Evolutionary conservation across 345 rosid species (phyloP).

Genomic region (Citrus australasica): DNA sequence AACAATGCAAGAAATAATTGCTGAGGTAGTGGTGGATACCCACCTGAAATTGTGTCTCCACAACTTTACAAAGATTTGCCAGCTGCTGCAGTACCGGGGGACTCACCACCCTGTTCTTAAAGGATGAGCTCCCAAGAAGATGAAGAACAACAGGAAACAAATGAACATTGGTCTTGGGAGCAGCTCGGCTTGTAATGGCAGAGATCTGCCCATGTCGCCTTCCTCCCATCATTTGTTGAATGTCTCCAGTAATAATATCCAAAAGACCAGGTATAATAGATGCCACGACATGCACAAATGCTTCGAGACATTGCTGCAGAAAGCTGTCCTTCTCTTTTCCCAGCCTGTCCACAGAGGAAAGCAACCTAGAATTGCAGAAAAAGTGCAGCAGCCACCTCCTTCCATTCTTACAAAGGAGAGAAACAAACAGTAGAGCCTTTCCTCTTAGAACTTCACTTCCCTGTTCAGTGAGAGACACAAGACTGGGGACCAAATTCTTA

Average conservation of each 20-base stretch:
- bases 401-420: conserved; percentile 81
- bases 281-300: conserved; percentile 64
- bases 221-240: conserved; percentile 84
- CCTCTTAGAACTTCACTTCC: conserved; percentile 85
- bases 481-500: conserved; percentile 66
- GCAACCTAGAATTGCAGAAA: conserved; percentile 71
- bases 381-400: conserved; percentile 84
- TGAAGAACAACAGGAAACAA: conserved; percentile 84
- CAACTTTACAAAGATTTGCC: conserved; percentile 72
- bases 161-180: conserved; percentile 64
- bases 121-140: conserved; percentile 78
- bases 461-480: conserved; percentile 82
- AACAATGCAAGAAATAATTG: conserved; percentile 2
- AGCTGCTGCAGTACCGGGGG: conserved; percentile 67
- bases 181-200: conserved; percentile 53
- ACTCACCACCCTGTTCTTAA: conserved; percentile 72
- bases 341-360: conserved; percentile 77
- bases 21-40: conserved; percentile 21
- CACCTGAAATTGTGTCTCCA: conserved; percentile 90
- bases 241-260: conserved; percentile 68
- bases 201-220: conserved; percentile 76
- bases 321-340: conserved; percentile 86
- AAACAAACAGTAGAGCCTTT: conserved; percentile 73
- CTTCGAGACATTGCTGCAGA: conserved; percentile 68
- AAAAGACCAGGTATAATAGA: conserved; percentile 68